These are phyloP conservation scores for Arachis hypogaea DNA, from an alignment of 306 rosid genomes.

Conservation along the genomic window DNA sequence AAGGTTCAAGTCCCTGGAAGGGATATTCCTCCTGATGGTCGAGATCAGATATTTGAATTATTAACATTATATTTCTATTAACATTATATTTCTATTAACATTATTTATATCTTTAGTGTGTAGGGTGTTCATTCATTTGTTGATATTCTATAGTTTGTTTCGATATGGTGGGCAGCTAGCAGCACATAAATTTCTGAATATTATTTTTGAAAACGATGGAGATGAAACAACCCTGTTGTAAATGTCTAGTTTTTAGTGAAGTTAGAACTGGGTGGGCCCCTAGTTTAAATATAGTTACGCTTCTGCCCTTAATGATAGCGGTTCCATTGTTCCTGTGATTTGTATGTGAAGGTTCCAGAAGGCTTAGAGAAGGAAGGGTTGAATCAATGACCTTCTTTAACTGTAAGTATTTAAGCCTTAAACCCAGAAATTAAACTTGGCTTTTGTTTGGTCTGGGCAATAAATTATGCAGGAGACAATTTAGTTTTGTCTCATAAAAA, in stretches of 20 bases:
- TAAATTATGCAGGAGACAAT: no score
- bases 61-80: no score
- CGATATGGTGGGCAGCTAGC: constrained; percentile 28
- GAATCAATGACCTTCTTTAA: no score
- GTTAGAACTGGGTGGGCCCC: constrained; percentile 27
- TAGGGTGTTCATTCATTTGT: constrained; percentile 27
- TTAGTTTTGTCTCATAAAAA: no score
- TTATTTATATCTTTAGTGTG: constrained; percentile 55
- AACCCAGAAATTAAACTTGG: no score
- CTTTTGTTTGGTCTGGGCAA: no score
- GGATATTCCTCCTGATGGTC: constrained; percentile 83
- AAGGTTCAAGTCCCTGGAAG: constrained; percentile 92
- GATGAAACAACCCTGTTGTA: constrained; percentile 43
- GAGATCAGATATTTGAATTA: constrained; percentile 67
- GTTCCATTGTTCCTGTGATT: constrained; percentile 27
- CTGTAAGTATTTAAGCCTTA: no score
- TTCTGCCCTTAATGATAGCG: constrained; percentile 31
- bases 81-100: no score
- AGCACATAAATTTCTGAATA: constrained; percentile 33
- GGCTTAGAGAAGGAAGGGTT: no score
- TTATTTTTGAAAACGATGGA: constrained; percentile 27
- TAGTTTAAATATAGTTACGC: constrained; percentile 25
- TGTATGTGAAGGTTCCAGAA: constrained; percentile 16
- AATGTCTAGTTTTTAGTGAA: constrained; percentile 28
- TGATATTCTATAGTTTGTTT: constrained; percentile 32